A percentile compares a stretch with the other conserved stretches of the same genome.
Evolutionary conservation across 805 yeast genomes (phyloP).

Genomic region (Naumovozyma castellii): DNA sequence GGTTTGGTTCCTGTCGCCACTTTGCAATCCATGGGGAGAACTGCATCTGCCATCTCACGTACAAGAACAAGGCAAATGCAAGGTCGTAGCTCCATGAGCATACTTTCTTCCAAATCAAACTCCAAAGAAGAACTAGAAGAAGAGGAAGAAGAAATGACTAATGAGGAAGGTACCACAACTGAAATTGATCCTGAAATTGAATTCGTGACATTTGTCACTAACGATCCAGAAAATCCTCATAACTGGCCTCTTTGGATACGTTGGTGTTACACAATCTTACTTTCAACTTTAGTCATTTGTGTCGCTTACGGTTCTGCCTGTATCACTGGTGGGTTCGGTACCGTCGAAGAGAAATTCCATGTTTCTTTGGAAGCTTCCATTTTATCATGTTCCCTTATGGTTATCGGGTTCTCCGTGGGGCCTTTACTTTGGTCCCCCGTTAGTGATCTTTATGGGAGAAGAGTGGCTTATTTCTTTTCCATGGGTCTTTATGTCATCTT

Average conservation of each 20-base stretch:
- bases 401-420: slow-evolving; percentile 77
- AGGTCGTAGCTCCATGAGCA: slow-evolving; percentile 6
- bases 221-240: slow-evolving; percentile 85
- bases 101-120: slow-evolving; percentile 4
- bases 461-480: slow-evolving; percentile 72
- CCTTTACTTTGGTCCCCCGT: slow-evolving; percentile 87
- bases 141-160: slow-evolving; percentile 14
- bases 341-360: slow-evolving; percentile 53
- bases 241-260: slow-evolving; percentile 57
- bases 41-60: slow-evolving; percentile 28
- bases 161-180: slow-evolving; percentile 14
- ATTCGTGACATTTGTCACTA: slow-evolving; percentile 69
- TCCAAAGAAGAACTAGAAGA: slow-evolving; percentile 8
- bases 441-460: slow-evolving; percentile 76
- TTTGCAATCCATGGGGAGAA: slow-evolving; percentile 57
- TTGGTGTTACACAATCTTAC: slow-evolving; percentile 59
- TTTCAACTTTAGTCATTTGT: slow-evolving; percentile 67
- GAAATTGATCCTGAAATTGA: slow-evolving; percentile 56
- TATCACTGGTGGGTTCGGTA: slow-evolving; percentile 74
- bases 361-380: slow-evolving; percentile 75
- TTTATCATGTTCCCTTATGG: slow-evolving; percentile 78
- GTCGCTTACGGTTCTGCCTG: slow-evolving; percentile 93
- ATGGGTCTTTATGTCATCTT: slow-evolving; percentile 65
- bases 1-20: slow-evolving; percentile 80
- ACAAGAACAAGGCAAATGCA: slow-evolving; percentile 32